Evolutionary conservation across 352 stramenopile genomes (phyloP), one percentile per base, ranked within the genome.

Genomic region (Phytophthora tentaculata): DNA sequence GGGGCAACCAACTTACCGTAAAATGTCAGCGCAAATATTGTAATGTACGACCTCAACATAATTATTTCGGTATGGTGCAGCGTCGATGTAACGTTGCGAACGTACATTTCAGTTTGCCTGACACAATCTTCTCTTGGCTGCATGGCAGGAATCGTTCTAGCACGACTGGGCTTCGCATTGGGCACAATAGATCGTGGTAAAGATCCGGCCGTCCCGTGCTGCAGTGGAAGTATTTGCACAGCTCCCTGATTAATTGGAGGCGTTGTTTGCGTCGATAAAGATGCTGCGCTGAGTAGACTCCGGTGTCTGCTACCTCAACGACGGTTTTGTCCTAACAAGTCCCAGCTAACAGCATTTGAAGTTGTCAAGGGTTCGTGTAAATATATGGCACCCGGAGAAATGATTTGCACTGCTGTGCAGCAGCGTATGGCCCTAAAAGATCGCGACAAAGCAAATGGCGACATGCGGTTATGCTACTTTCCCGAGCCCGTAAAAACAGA

Each of bases 41-140:
- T 71, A n/a, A 59, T 79, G 50, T 67, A 79, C 8, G 69, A 77
- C 16, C 54, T 49, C 2, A 76, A 48, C 5, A 80, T 24, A 10
- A 73, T 75, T 14, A 77, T 57, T 16, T 80, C 69, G 0, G 64
- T 80, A 20, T 72, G 58, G 28, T 69, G 61, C 8, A 77, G 22
- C 17, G 58, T 32, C 2, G 54, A 48, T 6, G 58, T 72, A 5
- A 70, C 20, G 6, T 24, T 50, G n/a, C 51, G 49, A 43, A 43
- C 35, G 14, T n/a, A 17, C 5, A 6, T n/a, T 8, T 19, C 35
- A n/a, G 2, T n/a, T 43, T 43, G 35, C 13, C 3, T n/a, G 35
- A 43, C 13, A 76, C 28, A 32, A 20, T n/a, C 5, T 20, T 5
- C 14, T 20, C 39, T n/a, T 20, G 17, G 13, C 17, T 45, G 37